Percentiles rank a stretch among this genome's conserved stretches.
These are phyloP conservation scores for Colletotrichum neosansevieriae DNA, from an alignment of 2,329 filamentous ascomycete species.

Conservation along the genomic window DNA sequence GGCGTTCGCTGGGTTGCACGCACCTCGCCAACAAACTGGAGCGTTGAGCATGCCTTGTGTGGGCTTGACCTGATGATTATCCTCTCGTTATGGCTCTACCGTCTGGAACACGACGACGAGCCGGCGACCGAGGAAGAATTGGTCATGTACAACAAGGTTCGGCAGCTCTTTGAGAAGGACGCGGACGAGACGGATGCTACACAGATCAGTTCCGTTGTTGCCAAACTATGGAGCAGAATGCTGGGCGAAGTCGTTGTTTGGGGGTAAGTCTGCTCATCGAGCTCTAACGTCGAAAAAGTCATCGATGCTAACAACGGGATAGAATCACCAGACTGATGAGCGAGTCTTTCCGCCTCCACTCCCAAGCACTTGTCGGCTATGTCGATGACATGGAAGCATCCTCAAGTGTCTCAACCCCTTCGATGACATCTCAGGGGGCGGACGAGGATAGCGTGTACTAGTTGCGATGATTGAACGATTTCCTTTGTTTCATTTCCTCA, in stretches of 20 bases:
- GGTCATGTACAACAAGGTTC: constrained; percentile 92
- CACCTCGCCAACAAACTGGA: constrained; percentile 98
- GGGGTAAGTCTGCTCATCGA: constrained; percentile 80
- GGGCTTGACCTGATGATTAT: constrained; percentile 98
- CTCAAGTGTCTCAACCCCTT: constrained; percentile 76
- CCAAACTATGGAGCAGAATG: constrained; percentile 96
- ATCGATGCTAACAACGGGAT: constrained; percentile 41
- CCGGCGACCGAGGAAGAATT: constrained; percentile 85
- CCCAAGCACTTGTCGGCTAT: constrained; percentile 93
- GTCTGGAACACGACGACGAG: constrained; percentile 98
- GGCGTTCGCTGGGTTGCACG: constrained; percentile 98
- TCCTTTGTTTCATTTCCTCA: constrained; percentile 53
- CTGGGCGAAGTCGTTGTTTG: constrained; percentile 98
- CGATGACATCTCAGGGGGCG: constrained; percentile 78
- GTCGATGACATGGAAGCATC: constrained; percentile 84
- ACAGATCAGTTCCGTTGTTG: constrained; percentile 94
- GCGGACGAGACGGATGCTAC: constrained; percentile 83
- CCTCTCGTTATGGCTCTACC: constrained; percentile 97
- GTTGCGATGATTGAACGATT: constrained; percentile 65
- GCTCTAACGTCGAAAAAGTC: background rate
- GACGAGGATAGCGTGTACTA: constrained; percentile 81
- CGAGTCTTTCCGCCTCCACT: constrained; percentile 96
- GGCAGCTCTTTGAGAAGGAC: constrained; percentile 91
- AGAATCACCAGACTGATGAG: constrained; percentile 97
- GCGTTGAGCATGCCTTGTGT: constrained; percentile 95